Evolutionary conservation across 495 filamentous ascomycete species (phyloP), one percentile per base, ranked within the genome.

Genomic region (Copromyces sp.): DNA sequence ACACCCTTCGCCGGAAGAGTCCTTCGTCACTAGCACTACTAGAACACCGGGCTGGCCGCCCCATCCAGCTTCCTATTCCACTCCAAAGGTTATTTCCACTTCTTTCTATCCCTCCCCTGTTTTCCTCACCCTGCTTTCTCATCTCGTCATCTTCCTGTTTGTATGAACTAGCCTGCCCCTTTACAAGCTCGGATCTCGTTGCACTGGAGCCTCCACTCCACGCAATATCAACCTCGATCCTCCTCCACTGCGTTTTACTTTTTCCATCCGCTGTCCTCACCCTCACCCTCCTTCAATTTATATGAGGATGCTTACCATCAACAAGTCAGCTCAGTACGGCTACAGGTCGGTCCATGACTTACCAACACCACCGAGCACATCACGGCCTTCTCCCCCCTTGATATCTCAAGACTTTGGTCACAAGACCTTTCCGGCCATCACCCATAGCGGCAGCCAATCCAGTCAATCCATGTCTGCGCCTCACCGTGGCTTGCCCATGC

Each of bases 401-500:
- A 83, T 81, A 76, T 81, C 81, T 75, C 85, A 85, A 78, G 84
- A 86, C 69, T 79, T 79, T 78, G 81, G 79, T 73, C 81, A 84
- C 76, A 83, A 83, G 80, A 78, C 81, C 80, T 74, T 80, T 73
- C 73, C 75, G 70, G 74, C 80, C 72, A 74, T 83, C 47, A 77
- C 81, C 24, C 79, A 83, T 68, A 78, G 78, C 71, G 79, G 80
- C 79, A 85, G 80, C 70, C 82, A 81, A 69, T 77, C 83, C 72
- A 77, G 78, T 71, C 82, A 84, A 82, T 81, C 81, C 81, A 92
- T 93, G 90, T 87, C 89, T 76, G 89, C 87, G 79, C 88, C 90
- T 82, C 91, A 93, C 84, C 88, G 91, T 81, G 89, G 89, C 78
- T 83, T 94, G 84, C 91, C 91, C 80, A 90, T 87, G 71, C 91